Conservation (phyloP, 805 yeast species). For the Nakazawaea peltata region DNA sequence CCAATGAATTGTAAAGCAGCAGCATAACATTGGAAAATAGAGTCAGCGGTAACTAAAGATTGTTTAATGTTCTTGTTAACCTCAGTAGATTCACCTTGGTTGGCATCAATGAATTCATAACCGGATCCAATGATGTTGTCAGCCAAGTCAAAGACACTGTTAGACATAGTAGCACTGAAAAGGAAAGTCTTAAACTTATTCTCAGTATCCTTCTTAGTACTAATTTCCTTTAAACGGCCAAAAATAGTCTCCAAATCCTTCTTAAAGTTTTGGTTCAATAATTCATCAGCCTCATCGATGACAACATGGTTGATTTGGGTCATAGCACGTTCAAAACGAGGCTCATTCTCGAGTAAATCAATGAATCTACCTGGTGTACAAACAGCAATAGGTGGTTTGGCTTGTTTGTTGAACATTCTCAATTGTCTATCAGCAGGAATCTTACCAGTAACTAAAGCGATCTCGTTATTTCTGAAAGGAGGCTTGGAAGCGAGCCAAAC, state of each 20-base stretch:
- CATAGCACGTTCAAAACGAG: constrained; percentile 37
- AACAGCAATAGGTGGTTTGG: constrained; percentile 56
- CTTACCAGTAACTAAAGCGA: constrained; percentile 66
- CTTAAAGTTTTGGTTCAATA: constrained; percentile 76
- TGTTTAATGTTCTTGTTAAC: constrained; percentile 75
- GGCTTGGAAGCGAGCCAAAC: constrained; percentile 22
- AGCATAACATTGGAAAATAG: constrained; percentile 49
- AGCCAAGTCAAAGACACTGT: constrained; percentile 61
- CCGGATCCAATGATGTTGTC: constrained; percentile 41
- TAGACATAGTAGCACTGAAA: constrained; percentile 84
- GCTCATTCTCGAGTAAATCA: constrained; percentile 46
- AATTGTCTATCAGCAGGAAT: constrained; percentile 32
- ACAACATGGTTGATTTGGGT: constrained; percentile 52
- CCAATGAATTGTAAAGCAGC: constrained; percentile 48
- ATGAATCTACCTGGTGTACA: constrained; percentile 69
- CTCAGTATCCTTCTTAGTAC: constrained; percentile 22
- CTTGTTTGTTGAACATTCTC: constrained; percentile 17
- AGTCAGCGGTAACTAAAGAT: constrained; percentile 44
- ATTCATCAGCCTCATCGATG: constrained; percentile 88
- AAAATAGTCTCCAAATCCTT: constrained; percentile 55
- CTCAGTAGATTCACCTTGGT: constrained; percentile 53
- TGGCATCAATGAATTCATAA: constrained; percentile 62
- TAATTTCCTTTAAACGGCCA: constrained; percentile 27
- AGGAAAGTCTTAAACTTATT: constrained; percentile 53
- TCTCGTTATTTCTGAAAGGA: constrained; percentile 16